Percentiles rank a stretch among this genome's conserved stretches.
phyloP scores from a whole-genome alignment of 225 moss, liverwort and hornwort genomes.

The Physcomitrium patens region DNA sequence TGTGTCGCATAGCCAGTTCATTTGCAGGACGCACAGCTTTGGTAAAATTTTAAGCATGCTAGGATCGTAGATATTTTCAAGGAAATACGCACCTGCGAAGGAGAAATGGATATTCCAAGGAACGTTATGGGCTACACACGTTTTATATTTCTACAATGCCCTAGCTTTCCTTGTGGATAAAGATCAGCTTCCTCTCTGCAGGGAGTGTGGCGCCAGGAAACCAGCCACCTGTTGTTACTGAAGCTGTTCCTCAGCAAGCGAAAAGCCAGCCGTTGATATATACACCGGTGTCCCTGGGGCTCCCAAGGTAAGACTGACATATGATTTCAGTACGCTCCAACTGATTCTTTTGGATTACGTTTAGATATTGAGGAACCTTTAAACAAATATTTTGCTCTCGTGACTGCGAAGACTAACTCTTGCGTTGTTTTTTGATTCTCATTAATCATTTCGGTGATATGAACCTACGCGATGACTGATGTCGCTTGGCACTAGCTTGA shows the following conservation, averaged over 20 bases:
- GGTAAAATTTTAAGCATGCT: neutral
- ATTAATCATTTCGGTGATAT: too few relatives aligned
- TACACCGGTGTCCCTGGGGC: conserved; percentile 40
- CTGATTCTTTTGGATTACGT: neutral
- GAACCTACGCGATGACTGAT: neutral
- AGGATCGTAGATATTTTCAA: neutral
- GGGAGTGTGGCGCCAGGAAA: conserved; percentile 35
- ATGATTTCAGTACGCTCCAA: neutral
- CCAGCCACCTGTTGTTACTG: conserved; percentile 24
- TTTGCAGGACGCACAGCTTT: neutral
- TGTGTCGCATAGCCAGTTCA: conserved; percentile 11
- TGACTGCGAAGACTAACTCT: neutral
- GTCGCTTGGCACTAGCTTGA: neutral
- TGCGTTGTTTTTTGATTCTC: too few relatives aligned
- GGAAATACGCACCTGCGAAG: neutral
- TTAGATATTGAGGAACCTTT: neutral
- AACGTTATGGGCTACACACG: neutral
- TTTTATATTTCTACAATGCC: conserved; percentile 10
- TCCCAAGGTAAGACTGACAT: conserved; percentile 35
- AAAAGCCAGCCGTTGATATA: conserved; percentile 42
- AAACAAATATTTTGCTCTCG: neutral
- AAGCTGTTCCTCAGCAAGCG: conserved; percentile 30
- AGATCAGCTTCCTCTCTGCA: conserved; percentile 9
- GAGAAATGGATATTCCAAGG: neutral
- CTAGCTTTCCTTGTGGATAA: neutral